A percentile compares a stretch with the other conserved stretches of the same genome.
phyloP scores from a whole-genome alignment of 345 rosid species.

The Salix suchowensis region DNA sequence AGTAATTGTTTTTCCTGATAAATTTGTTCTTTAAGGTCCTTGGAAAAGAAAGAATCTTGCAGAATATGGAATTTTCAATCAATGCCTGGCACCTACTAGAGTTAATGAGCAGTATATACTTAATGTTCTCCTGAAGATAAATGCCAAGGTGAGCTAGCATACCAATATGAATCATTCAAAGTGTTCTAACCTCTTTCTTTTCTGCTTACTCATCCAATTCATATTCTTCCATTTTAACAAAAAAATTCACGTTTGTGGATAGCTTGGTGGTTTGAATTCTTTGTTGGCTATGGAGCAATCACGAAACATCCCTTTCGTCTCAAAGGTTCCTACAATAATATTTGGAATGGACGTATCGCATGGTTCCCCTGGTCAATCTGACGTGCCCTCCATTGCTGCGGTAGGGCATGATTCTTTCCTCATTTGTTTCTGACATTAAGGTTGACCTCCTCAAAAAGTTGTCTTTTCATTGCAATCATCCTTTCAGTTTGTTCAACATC shows the following conservation, averaged over 20 bases:
- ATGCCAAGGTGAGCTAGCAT: constrained; percentile 17
- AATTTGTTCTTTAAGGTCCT: constrained; percentile 8
- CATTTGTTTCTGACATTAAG: neutral
- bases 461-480: neutral
- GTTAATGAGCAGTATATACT: constrained; percentile 22
- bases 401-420: constrained; percentile 9
- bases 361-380: constrained; percentile 27
- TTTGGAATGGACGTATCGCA: constrained; percentile 29
- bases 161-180: neutral
- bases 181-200: neutral
- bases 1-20: neutral
- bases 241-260: neutral
- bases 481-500: neutral
- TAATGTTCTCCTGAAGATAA: constrained; percentile 29
- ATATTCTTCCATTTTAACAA: neutral
- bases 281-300: constrained; percentile 17
- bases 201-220: neutral
- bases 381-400: constrained; percentile 25
- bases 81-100: constrained; percentile 16
- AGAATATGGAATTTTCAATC: constrained; percentile 27
- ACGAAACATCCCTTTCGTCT: constrained; percentile 15
- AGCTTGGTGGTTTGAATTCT: constrained; percentile 30
- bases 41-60: constrained; percentile 26
- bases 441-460: neutral
- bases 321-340: constrained; percentile 25